phyloP scores from a whole-genome alignment of 306 rosid genomes.

The Castanopsis chinensis region DNA sequence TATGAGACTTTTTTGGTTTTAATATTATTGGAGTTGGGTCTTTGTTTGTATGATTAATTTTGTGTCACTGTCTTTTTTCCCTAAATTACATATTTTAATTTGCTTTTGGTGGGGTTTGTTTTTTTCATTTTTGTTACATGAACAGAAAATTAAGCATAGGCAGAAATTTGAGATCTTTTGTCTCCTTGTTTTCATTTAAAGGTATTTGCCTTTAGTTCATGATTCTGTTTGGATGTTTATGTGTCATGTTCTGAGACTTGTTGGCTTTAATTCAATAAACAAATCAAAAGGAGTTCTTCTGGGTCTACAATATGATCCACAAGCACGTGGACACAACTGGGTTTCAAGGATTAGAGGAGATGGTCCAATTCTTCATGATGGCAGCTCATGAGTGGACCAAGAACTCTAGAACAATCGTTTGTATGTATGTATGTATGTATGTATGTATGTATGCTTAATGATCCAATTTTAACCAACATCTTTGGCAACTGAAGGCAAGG shows the following conservation, averaged over 20 bases:
- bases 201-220: not conserved
- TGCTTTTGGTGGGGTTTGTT: not conserved
- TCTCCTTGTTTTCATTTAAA: not conserved
- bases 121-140: not conserved
- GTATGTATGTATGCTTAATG: not conserved
- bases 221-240: not conserved
- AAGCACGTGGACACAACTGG: not conserved
- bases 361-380: not conserved
- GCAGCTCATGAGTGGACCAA: not conserved
- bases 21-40: constrained; percentile 11
- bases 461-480: too few relatives aligned
- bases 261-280: not conserved
- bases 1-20: constrained; percentile 19
- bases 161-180: not conserved
- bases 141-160: not conserved
- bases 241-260: not conserved
- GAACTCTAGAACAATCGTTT: not conserved
- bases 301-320: not conserved
- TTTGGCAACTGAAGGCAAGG: too few relatives aligned
- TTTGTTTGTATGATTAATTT: constrained; percentile 12
- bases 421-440: not conserved
- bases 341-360: not conserved
- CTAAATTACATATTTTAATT: constrained; percentile 1
- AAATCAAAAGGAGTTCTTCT: not conserved
- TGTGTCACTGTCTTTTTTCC: constrained; percentile 12